Conservation (phyloP, 352 stramenopile genomes). For the Phytophthora ohioensis region DNA sequence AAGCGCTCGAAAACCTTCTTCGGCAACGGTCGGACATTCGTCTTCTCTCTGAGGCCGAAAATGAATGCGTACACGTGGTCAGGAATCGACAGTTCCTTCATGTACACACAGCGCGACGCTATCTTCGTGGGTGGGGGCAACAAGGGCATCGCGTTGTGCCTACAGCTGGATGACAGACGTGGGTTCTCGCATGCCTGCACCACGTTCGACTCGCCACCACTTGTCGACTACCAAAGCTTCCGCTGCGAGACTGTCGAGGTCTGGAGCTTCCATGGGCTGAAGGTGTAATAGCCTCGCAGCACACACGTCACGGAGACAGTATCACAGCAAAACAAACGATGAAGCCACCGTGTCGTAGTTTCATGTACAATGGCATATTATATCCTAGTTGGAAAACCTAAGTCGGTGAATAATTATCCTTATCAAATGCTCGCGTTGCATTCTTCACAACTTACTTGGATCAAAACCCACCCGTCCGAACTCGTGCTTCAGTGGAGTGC, state of each 20-base stretch:
- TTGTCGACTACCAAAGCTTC: slow-evolving; percentile 61
- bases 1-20: slow-evolving; percentile 60
- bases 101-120: slow-evolving; percentile 64
- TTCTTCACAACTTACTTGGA: slow-evolving; percentile 3
- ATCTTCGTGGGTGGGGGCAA: slow-evolving; percentile 76
- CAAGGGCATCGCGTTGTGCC: slow-evolving; percentile 72
- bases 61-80: slow-evolving; percentile 71
- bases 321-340: slow-evolving; percentile 16
- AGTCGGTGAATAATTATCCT: slow-evolving; percentile 21
- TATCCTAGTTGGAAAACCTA: slow-evolving; percentile 21
- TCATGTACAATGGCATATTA: slow-evolving; percentile 42
- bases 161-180: slow-evolving; percentile 77
- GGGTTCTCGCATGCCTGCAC: slow-evolving; percentile 71
- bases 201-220: slow-evolving; percentile 70
- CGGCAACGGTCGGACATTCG: slow-evolving; percentile 81
- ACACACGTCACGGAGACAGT: slow-evolving; percentile 9
- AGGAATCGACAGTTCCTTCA: slow-evolving; percentile 73
- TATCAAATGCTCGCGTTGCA: not conserved
- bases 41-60: slow-evolving; percentile 70
- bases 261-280: slow-evolving; percentile 78
- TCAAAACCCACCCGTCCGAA: slow-evolving; percentile 40
- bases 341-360: slow-evolving; percentile 30
- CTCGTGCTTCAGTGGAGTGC: slow-evolving; percentile 1
- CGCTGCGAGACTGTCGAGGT: slow-evolving; percentile 73
- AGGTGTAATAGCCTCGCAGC: slow-evolving; percentile 43